A percentile compares a stretch with the other conserved stretches of the same genome.
Conservation (phyloP, 352 stramenopile genomes). For the Phytophthora palmivora region DNA sequence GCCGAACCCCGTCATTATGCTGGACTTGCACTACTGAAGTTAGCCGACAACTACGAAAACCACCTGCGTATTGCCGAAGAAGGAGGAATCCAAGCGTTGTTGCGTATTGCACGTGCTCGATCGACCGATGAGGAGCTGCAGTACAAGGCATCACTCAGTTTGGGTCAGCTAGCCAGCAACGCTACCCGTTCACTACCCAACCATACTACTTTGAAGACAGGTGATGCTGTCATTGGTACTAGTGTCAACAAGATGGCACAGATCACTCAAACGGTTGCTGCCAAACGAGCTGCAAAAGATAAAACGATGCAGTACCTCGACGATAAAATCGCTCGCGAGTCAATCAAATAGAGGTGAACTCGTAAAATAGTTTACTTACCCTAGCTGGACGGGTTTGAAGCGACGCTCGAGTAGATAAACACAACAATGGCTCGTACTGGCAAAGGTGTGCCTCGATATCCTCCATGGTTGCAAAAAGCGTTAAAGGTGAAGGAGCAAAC, state of each 20-base stretch:
- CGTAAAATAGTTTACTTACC: background rate
- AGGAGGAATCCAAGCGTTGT: conserved; percentile 95
- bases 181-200: conserved; percentile 80
- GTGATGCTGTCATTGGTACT: conserved; percentile 64
- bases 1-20: conserved; percentile 96
- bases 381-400: conserved; percentile 5
- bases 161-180: conserved; percentile 94
- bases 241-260: conserved; percentile 83
- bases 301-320: conserved; percentile 85
- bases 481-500: conserved; percentile 48
- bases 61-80: conserved; percentile 96
- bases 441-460: conserved; percentile 48
- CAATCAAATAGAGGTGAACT: conserved; percentile 33
- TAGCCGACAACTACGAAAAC: conserved; percentile 98
- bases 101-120: conserved; percentile 91
- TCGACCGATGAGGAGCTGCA: conserved; percentile 94
- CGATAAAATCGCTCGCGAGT: conserved; percentile 69
- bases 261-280: conserved; percentile 72
- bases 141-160: conserved; percentile 95
- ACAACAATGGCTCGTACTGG: conserved; percentile 15
- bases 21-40: conserved; percentile 95
- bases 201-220: conserved; percentile 53
- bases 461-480: conserved; percentile 74
- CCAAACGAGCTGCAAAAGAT: conserved; percentile 63
- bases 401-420: conserved; percentile 11